Evolutionary conservation across 139 green algal genomes (phyloP), one percentile per base, ranked within the genome.

Genomic region (Klebsormidium nitens): DNA sequence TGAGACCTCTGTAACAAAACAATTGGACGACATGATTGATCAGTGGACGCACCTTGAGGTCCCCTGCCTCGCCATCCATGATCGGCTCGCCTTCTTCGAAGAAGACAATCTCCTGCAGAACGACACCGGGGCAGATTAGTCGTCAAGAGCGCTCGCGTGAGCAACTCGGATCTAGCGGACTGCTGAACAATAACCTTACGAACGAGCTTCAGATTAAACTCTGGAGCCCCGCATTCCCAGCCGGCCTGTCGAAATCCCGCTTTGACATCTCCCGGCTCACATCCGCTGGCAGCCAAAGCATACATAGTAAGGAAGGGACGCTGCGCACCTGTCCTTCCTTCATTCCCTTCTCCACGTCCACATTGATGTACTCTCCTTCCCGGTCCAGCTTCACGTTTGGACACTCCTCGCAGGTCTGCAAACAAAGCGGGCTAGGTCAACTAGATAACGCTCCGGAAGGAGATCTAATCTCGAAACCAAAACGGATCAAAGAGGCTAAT

Each of bases 61-160:
- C 95, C 5, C 95, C 95, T 2, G 91, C 82, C 66, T 99, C 94
- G 1, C 95, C 94, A 72, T 97, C 93, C 2, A 95, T 79, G 26
- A 93, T 63, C 0, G 92, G 89, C 83, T 97, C 92, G 42, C 91
- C 92, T 62, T 97, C 89, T 75, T 97, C 93, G 75, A 96, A 97
- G 52, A 97, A 95, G 0, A 62, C 69, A 42, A 98, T 93, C 66
- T 92, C 87, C 62, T 79, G 66, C 39, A 69, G n/a, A n/a, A n/a
- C n/a, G n/a, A n/a, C n/a, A n/a, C n/a, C n/a, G n/a, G n/a, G n/a
- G n/a, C n/a, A n/a, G n/a, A n/a, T n/a, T n/a, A n/a, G n/a, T n/a
- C n/a, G n/a, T n/a, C n/a, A n/a, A n/a, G n/a, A n/a, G n/a, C n/a
- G n/a, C n/a, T n/a, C n/a, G n/a, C n/a, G n/a, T n/a, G n/a, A n/a